Percentiles rank a stretch among this genome's conserved stretches.
These are phyloP conservation scores for Blastocystis sp. DNA, from an alignment of 352 stramenopile species.

Conservation along the genomic window DNA sequence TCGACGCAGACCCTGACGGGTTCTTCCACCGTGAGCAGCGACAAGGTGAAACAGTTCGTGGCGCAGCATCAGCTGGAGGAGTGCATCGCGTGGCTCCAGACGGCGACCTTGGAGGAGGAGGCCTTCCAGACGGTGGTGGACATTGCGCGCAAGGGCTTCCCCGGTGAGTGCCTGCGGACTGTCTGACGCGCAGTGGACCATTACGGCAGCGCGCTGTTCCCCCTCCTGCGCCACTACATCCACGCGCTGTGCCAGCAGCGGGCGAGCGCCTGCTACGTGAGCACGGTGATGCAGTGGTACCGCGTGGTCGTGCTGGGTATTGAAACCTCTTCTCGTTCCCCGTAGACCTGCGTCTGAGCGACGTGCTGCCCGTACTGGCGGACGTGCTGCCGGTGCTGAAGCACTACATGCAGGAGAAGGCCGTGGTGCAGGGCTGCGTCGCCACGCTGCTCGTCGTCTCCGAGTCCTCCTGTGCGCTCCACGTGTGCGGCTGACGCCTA, in stretches of 20 bases:
- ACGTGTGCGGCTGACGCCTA: background rate
- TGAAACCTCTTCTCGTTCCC: background rate
- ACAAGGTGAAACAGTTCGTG: conserved; percentile 4
- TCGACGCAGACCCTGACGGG: no score
- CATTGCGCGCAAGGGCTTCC: conserved; percentile 16
- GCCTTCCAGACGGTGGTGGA: background rate
- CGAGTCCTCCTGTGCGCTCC: background rate
- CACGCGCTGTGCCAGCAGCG: background rate
- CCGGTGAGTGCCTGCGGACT: background rate
- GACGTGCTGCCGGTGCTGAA: background rate
- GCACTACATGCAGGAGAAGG: background rate
- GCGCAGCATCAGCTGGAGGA: background rate
- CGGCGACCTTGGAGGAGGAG: background rate
- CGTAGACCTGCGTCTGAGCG: background rate
- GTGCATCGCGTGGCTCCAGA: conserved; percentile 26
- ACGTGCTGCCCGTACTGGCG: background rate
- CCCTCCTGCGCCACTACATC: background rate
- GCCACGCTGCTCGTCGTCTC: background rate
- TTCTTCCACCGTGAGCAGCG: background rate
- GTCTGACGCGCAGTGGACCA: background rate
- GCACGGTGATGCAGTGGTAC: background rate
- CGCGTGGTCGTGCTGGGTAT: background rate
- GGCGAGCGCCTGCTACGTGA: background rate
- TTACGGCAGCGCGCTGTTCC: background rate
- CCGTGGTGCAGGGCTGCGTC: conserved; percentile 19